A percentile compares a stretch with the other conserved stretches of the same genome.
phyloP scores from a whole-genome alignment of 257 asterid genomes.

The Solanum neorickii region DNA sequence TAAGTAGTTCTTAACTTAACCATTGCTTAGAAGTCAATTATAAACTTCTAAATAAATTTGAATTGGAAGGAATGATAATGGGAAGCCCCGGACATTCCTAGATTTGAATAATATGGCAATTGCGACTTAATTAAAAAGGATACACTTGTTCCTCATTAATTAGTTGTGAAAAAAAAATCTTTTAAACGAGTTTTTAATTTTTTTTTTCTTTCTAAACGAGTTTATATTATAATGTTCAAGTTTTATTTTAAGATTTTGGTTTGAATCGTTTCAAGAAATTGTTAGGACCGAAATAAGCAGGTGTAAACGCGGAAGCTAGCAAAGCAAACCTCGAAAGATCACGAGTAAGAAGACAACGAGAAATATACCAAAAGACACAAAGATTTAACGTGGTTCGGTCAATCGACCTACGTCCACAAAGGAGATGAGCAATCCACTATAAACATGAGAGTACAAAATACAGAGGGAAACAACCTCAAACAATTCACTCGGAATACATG shows the following conservation, averaged over 20 bases:
- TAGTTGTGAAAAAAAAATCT: background rate
- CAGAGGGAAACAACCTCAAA: no score
- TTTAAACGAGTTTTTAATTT: background rate
- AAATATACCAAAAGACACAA: no score
- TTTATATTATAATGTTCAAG: background rate
- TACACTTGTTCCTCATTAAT: background rate
- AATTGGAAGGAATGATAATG: background rate
- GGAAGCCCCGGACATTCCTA: no score
- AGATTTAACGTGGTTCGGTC: no score
- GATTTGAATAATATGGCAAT: background rate
- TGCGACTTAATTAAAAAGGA: background rate
- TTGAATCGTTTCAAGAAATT: background rate
- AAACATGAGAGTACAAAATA: no score
- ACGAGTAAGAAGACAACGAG: no score
- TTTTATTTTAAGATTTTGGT: background rate
- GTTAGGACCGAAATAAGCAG: no score
- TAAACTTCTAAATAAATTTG: background rate
- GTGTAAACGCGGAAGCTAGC: no score
- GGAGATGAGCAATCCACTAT: no score
- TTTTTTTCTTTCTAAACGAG: background rate
- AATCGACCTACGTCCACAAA: no score
- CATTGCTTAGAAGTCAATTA: background rate
- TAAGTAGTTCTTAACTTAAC: background rate
- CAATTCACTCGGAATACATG: no score
- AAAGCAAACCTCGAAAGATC: no score